Base-by-base conservation (phyloP, 257 asterid species). In the Perilla frutescens region DNA sequence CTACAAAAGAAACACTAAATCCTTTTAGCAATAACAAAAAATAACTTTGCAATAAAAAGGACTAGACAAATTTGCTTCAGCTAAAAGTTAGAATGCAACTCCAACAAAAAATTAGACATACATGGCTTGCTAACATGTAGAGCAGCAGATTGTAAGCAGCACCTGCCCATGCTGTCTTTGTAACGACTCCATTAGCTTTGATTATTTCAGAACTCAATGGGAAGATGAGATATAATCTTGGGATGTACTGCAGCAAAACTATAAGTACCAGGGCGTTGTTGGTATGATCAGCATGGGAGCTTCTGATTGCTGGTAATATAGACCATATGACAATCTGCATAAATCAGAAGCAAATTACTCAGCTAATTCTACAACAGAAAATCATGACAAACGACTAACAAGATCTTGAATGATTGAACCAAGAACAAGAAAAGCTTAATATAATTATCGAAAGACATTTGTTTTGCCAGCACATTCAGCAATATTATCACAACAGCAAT, bases 91-190 rank as follows among this genome's bases (percentile, higher is more conserved):
- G 26, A 20, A 50, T 39, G 26, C 13, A 55, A 32, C 14, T 20
- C 5, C 34, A 2, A 60, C 2, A 12, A 53, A 26, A 8, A 36
- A 45, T 13, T 48, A 14, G 50, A 74, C 88, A 14, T 84, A 92
- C 97, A 74, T 92, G 96, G 79, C 97, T 92, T 36, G 97, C 96
- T 77, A 92, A 71, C 96, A 88, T 90, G 73, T 91, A 92, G 77
- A 90, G 96, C 34, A 88, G 69, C 51, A 92, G 78, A 68, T 90
- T 90, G 79, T 90, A 92, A 20, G 93, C 96, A 36, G 96, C 96
- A 8, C 97, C 97, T 0, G 97, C 96, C 96, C 96, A 90, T 26
- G 97, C 96, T 0, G 97, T 92, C 79, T 87, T 87, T n/a, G 97
- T 83, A 76, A 92, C 96, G 8, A 92, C 87, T 67, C 97, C 97